Evolutionary conservation across 352 stramenopile genomes (phyloP).

Genomic region (Detonula confervacea): DNA sequence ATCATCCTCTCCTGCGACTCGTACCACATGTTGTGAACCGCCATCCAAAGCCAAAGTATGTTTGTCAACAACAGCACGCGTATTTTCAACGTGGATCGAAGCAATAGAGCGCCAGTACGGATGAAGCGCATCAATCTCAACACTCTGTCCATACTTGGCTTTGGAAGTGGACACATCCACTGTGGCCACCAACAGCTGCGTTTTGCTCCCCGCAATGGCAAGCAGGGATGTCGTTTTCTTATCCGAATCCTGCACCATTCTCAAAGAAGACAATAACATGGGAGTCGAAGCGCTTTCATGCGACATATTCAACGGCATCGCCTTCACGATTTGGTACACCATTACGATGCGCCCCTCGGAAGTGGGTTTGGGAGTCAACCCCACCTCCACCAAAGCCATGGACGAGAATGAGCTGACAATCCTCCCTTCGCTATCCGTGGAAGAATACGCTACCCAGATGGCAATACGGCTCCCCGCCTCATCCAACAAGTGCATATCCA

Average conservation of each 20-base stretch:
- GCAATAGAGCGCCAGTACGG: slow-evolving; percentile 29
- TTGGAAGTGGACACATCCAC: slow-evolving; percentile 27
- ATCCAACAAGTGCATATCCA: slow-evolving; percentile 11
- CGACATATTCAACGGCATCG: background rate
- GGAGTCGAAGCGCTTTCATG: background rate
- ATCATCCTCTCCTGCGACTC: slow-evolving; percentile 33
- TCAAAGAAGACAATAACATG: slow-evolving; percentile 28
- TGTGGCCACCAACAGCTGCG: slow-evolving; percentile 11
- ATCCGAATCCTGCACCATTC: slow-evolving; percentile 6
- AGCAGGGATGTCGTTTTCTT: slow-evolving; percentile 5
- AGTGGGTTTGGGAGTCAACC: slow-evolving; percentile 6
- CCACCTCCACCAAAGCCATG: slow-evolving; percentile 35
- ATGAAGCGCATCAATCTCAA: slow-evolving; percentile 36
- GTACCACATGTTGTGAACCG: slow-evolving; percentile 14
- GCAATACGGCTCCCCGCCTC: slow-evolving; percentile 4
- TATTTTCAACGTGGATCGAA: slow-evolving; percentile 26
- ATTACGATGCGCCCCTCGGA: background rate
- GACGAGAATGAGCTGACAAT: slow-evolving; percentile 20
- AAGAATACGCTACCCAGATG: slow-evolving; percentile 33
- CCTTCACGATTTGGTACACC: slow-evolving; percentile 9
- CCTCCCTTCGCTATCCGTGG: background rate
- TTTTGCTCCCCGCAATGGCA: slow-evolving; percentile 10
- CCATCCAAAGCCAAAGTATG: no score
- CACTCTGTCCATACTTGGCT: background rate
- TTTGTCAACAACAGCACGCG: background rate